Evolutionary conservation across 495 filamentous ascomycete species (phyloP).

Genomic region (Lepraria neglecta): DNA sequence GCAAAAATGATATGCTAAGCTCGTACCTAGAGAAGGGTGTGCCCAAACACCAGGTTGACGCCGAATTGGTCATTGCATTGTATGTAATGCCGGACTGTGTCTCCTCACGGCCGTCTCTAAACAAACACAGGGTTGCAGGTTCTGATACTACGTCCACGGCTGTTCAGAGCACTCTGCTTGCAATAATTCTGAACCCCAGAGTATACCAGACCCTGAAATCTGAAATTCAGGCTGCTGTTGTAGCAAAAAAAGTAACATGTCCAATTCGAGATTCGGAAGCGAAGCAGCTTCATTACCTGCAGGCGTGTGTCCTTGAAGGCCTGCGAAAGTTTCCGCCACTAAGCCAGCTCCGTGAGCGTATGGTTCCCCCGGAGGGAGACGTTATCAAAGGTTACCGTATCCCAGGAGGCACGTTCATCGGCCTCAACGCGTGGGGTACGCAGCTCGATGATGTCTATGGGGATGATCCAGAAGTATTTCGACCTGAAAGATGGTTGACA

Average conservation of each 20-base stretch:
- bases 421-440: constrained; percentile 45
- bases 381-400: constrained; percentile 43
- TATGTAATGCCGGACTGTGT: background rate
- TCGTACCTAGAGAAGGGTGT: background rate
- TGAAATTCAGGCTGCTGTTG: constrained; percentile 43
- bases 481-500: constrained; percentile 62
- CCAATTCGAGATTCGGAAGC: constrained; percentile 41
- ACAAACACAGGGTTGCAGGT: constrained; percentile 45
- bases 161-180: constrained; percentile 52
- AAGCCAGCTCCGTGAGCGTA: constrained; percentile 43
- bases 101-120: background rate
- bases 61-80: constrained; percentile 19
- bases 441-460: constrained; percentile 53
- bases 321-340: constrained; percentile 52
- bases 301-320: constrained; percentile 51
- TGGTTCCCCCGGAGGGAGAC: constrained; percentile 46
- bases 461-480: constrained; percentile 53
- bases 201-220: constrained; percentile 39
- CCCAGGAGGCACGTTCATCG: constrained; percentile 47
- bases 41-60: constrained; percentile 1
- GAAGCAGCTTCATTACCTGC: constrained; percentile 45
- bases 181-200: constrained; percentile 41
- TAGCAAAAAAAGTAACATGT: constrained; percentile 34
- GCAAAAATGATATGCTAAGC: background rate
- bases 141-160: constrained; percentile 58